These are phyloP conservation scores for Afroboletus lepidellus DNA, from an alignment of 1,284 basidiomycete genomes.

Conservation along the genomic window DNA sequence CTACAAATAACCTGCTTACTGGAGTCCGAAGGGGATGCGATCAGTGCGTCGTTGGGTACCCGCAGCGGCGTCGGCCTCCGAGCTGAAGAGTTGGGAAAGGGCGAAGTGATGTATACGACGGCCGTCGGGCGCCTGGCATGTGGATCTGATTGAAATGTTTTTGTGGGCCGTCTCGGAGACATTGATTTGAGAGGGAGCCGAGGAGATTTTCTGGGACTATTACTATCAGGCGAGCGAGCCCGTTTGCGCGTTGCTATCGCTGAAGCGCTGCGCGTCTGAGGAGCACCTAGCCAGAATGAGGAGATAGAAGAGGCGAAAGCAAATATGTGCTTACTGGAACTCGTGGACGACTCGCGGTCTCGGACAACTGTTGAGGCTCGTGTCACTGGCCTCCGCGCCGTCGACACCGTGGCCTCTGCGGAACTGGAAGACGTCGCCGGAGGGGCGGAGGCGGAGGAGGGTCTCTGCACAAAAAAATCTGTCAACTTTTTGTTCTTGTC, in stretches of 20 bases:
- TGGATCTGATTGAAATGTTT: slow-evolving; percentile 3
- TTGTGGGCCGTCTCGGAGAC: slow-evolving; percentile 15
- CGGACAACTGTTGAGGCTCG: slow-evolving; percentile 8
- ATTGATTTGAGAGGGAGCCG: slow-evolving; percentile 14
- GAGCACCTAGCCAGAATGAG: slow-evolving; percentile 16
- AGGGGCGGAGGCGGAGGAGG: slow-evolving; percentile 3
- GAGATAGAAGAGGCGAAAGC: neutral
- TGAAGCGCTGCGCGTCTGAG: slow-evolving; percentile 12
- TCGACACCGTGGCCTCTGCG: neutral
- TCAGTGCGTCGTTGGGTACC: neutral
- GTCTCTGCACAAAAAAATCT: slow-evolving; percentile 28
- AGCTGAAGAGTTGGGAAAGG: slow-evolving; percentile 4
- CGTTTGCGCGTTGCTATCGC: slow-evolving; percentile 25
- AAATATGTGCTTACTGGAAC: slow-evolving; percentile 11
- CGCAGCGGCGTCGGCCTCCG: slow-evolving; percentile 2
- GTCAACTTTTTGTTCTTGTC: slow-evolving; percentile 26
- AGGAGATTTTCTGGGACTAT: neutral
- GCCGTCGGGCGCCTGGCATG: slow-evolving; percentile 3
- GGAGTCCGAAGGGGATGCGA: slow-evolving; percentile 18
- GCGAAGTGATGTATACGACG: slow-evolving; percentile 11
- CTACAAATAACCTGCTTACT: slow-evolving; percentile 52
- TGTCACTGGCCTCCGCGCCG: slow-evolving; percentile 11
- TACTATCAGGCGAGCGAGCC: slow-evolving; percentile 27
- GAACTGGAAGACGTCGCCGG: slow-evolving; percentile 3
- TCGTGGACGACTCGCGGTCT: neutral